Evolutionary conservation across 2,329 filamentous ascomycete species (phyloP), one percentile per base, ranked within the genome.

Genomic region (Aspergillaceae sp.): DNA sequence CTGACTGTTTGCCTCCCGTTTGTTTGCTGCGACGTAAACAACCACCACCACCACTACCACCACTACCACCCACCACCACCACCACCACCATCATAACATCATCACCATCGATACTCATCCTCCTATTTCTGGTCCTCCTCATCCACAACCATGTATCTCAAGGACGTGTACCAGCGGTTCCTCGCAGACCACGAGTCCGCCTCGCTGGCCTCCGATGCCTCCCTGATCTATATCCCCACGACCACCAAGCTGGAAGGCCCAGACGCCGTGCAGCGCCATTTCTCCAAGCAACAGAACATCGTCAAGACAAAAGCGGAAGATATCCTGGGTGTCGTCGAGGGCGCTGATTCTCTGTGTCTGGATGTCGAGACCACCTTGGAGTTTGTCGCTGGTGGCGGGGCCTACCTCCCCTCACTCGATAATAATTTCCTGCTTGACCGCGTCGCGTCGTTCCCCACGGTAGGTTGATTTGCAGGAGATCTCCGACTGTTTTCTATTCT

Each of bases 351-450:
- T 40, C 69, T 94, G 54, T 86, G 82, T 46, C 63, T 87, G 48
- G 90, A 97, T 68, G 75, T 89, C 41, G 85, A 94, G 60, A 92
- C 87, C 27, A 82, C 81, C 1, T 70, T 97, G 41, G 85, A 94
- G 63, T 96, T 98, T 65, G 65, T 83, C 47, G 81, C 76, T 51
- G 83, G 85, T 52, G 92, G 91, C 54, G 91, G 89, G 53, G 78
- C 84, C 53, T 97, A 92, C 71, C 78, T 97, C 46, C 91, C 91
- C 4, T 82, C 82, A 41, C 75, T 98, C 42, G 91, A 97, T 61
- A 89, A 96, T 74, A 96, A 96, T 72, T 95, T 97, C 66, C 72
- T 98, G 48, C 75, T 86, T 47, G 89, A 95, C 68, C 84, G 84
- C 59, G 79, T 79, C 46, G 89, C 89, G 51, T 81, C 80, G 43